A percentile compares a stretch with the other conserved stretches of the same genome.
phyloP scores from a whole-genome alignment of 805 yeast genomes.

The Huiozyma sinensis region DNA sequence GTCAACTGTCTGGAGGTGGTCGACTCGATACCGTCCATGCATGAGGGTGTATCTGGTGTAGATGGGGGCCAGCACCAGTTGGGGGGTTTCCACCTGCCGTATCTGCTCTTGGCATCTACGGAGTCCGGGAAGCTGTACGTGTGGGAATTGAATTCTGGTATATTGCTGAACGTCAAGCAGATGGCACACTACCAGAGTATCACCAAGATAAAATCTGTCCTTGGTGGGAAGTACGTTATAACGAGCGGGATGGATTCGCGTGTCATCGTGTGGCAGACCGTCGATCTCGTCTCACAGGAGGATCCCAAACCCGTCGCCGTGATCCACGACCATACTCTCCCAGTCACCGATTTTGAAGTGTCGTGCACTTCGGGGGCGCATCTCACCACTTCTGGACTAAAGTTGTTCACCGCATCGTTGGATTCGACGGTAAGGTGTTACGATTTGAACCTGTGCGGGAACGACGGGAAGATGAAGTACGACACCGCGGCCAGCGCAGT shows the following conservation, averaged over 20 bases:
- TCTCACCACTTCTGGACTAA: slow-evolving; percentile 37
- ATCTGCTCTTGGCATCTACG: slow-evolving; percentile 56
- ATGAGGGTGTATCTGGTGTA: slow-evolving; percentile 3
- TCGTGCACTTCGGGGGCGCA: slow-evolving; percentile 36
- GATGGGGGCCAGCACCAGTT: slow-evolving; percentile 8
- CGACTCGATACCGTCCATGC: slow-evolving; percentile 8
- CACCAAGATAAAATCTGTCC: slow-evolving; percentile 45
- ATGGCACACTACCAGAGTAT: slow-evolving; percentile 73
- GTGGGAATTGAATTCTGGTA: slow-evolving; percentile 80
- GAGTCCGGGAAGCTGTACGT: slow-evolving; percentile 60
- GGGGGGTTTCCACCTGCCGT: slow-evolving; percentile 42
- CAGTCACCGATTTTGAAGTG: slow-evolving; percentile 33
- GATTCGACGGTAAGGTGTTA: slow-evolving; percentile 72
- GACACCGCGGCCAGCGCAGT: slow-evolving; percentile 19
- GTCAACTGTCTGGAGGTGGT: slow-evolving; percentile 38
- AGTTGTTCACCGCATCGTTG: slow-evolving; percentile 55
- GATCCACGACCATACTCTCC: slow-evolving; percentile 47
- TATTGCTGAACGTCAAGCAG: slow-evolving; percentile 58
- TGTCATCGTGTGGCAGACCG: slow-evolving; percentile 58
- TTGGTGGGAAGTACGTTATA: slow-evolving; percentile 55
- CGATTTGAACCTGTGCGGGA: slow-evolving; percentile 33
- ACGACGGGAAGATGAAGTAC: slow-evolving; percentile 1
- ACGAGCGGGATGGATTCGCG: slow-evolving; percentile 80
- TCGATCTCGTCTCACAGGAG: slow-evolving; percentile 39
- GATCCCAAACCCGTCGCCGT: slow-evolving; percentile 47